phyloP scores from a whole-genome alignment of 164 flowering plant genomes.

The Stephania japonica region DNA sequence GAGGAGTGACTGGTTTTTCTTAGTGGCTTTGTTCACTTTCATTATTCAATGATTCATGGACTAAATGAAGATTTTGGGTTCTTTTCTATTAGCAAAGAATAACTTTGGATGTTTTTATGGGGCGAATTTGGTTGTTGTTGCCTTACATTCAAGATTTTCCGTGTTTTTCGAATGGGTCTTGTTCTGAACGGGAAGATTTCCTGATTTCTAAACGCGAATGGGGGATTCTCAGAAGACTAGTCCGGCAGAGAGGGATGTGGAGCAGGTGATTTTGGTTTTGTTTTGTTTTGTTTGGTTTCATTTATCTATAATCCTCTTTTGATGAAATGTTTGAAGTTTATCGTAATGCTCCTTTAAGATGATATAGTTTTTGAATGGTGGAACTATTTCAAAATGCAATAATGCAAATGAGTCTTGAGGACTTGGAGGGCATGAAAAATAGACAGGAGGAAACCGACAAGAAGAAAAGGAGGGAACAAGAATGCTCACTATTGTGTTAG shows the following conservation, averaged over 20 bases:
- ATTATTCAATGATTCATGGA: background rate
- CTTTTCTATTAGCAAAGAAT: constrained; percentile 10
- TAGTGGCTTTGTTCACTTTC: background rate
- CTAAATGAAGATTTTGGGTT: constrained; percentile 17
- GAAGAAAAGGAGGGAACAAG: background rate
- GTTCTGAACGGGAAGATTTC: constrained; percentile 20
- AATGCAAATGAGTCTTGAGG: background rate
- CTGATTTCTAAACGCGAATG: constrained; percentile 54
- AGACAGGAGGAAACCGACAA: background rate
- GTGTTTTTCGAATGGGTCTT: constrained; percentile 44
- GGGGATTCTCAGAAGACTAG: constrained; percentile 56
- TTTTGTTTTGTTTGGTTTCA: background rate
- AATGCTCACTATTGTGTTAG: background rate
- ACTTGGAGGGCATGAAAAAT: background rate
- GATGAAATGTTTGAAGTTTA: background rate
- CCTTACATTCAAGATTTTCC: constrained; percentile 5
- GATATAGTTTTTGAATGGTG: background rate
- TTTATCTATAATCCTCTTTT: background rate
- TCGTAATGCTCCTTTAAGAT: background rate
- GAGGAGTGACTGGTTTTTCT: background rate
- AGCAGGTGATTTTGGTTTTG: constrained; percentile 44
- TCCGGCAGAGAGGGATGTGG: constrained; percentile 60
- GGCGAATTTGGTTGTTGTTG: constrained; percentile 15
- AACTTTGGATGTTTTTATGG: constrained; percentile 23
- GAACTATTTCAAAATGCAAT: background rate